Percentiles rank a stretch among this genome's conserved stretches.
Evolutionary conservation across 75 land plant species (phyloP).

Genomic region (Pinus albicaulis): DNA sequence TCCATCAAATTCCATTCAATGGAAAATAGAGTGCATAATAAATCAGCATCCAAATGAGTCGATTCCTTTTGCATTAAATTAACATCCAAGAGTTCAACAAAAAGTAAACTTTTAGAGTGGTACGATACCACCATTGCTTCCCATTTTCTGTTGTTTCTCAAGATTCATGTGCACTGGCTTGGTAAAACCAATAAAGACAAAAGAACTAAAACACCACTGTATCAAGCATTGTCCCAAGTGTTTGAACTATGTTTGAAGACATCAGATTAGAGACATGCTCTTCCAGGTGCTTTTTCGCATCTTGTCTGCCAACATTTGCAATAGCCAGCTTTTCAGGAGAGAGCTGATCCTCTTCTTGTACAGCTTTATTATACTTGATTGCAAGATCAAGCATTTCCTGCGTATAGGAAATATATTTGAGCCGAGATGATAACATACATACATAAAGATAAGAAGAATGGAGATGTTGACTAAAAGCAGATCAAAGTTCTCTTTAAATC

Average conservation of each 20-base stretch:
- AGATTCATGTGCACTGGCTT: too few species aligned
- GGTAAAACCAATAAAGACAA: not conserved
- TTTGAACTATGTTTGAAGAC: slow-evolving; percentile 96
- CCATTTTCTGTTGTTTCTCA: too few species aligned
- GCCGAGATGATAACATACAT: not conserved
- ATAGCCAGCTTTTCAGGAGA: slow-evolving; percentile 94
- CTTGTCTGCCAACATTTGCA: slow-evolving; percentile 98
- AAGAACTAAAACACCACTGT: slow-evolving; percentile 76
- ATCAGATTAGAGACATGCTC: slow-evolving; percentile 95
- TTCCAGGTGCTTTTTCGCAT: slow-evolving; percentile 97
- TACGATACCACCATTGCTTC: too few species aligned
- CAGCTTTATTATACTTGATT: slow-evolving; percentile 92
- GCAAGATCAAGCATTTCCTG: slow-evolving; percentile 97
- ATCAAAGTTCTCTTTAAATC: not conserved
- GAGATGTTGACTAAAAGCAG: not conserved
- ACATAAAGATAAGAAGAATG: not conserved
- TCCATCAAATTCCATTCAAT: too few species aligned
- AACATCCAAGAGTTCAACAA: too few species aligned
- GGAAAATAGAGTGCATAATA: too few species aligned
- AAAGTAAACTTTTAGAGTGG: too few species aligned
- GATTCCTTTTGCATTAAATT: too few species aligned
- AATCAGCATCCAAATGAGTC: too few species aligned
- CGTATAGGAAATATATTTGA: slow-evolving; percentile 2
- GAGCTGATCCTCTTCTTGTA: slow-evolving; percentile 94
- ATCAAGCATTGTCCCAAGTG: slow-evolving; percentile 91